Base-by-base conservation (phyloP, 2,329 filamentous ascomycete genomes). In the Fusarium gaditjirri region DNA sequence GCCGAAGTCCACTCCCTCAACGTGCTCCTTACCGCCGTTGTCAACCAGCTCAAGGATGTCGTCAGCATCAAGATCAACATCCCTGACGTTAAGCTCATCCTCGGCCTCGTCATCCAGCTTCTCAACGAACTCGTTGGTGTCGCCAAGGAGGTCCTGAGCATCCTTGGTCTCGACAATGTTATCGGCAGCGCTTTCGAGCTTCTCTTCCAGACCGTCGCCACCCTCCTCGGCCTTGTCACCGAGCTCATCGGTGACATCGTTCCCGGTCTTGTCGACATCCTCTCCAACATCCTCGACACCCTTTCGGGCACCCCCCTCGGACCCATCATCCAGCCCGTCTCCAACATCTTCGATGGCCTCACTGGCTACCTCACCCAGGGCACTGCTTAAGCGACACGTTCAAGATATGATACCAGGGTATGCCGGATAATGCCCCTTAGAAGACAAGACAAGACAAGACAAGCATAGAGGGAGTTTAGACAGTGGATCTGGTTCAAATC, bases 161-260 rank as follows among this genome's bases (percentile, higher is more conserved):
- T 41, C 11, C 33, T 70, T 9, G 67, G 67, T 0, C 35, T 70
- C 13, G 67, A 70, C 53, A 70, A 70, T 23, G 36, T 70, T 16
- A 33, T 70, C 13, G 42, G 25, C 11, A 33, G 6, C 11, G 60
- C 49, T 6, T 27, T 54, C 0, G 29, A 69, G 36, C 46, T 62
- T 14, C 44, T 71, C 38, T 68, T 71, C 68, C 9, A 56, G 35
- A 70, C 56, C 17, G 16, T 71, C 3, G 68, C 44, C 38, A 68
- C 44, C 9, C 67, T 71, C 29, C 56, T 71, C 13, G 9, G 9
- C 17, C 54, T 71, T 17, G 23, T 71, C 6, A 67, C 60, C 19
- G 33, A 56, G 21, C 68, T 71, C 6, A 29, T 71, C 21, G 68
- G 67, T 27, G 68, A 68, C 31, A 71, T 71, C 10, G 39, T 71